Percentiles rank a stretch among this genome's conserved stretches.
Conservation (phyloP, 2,329 filamentous ascomycete genomes). For the Catunica adiposa region DNA sequence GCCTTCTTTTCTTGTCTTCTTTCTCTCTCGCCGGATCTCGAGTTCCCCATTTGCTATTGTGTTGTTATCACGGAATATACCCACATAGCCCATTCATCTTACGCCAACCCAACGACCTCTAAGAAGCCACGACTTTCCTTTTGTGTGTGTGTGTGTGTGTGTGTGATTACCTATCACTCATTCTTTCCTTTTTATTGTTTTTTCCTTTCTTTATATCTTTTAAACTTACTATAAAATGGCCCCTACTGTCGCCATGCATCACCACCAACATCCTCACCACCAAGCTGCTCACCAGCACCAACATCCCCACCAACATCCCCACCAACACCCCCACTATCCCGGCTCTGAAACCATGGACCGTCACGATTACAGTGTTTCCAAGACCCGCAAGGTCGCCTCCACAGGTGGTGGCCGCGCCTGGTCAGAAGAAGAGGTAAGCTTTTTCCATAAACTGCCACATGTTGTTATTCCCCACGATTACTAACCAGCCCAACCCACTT, state of each 20-base stretch:
- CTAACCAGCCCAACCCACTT: constrained; percentile 1
- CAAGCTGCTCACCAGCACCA: not conserved
- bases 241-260: constrained; percentile 29
- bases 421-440: constrained; percentile 67
- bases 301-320: not conserved
- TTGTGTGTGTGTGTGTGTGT: too few relatives aligned
- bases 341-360: constrained; percentile 38
- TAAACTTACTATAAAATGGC: constrained; percentile 25
- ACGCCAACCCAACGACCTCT: not conserved
- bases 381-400: constrained; percentile 50
- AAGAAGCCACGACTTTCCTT: constrained; percentile 1
- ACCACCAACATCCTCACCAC: not conserved
- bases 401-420: constrained; percentile 65
- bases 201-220: not conserved
- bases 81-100: not conserved
- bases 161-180: too few relatives aligned
- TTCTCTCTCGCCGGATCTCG: too few relatives aligned
- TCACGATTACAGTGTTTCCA: constrained; percentile 43
- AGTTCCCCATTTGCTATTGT: too few relatives aligned
- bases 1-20: not conserved
- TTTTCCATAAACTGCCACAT: not conserved
- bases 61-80: not conserved
- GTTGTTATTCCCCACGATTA: not conserved
- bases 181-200: not conserved
- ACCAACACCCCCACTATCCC: constrained; percentile 30